Evolutionary conservation across 1,139 yeast species (phyloP).

Genomic region (Blastobotrys aristatus): DNA sequence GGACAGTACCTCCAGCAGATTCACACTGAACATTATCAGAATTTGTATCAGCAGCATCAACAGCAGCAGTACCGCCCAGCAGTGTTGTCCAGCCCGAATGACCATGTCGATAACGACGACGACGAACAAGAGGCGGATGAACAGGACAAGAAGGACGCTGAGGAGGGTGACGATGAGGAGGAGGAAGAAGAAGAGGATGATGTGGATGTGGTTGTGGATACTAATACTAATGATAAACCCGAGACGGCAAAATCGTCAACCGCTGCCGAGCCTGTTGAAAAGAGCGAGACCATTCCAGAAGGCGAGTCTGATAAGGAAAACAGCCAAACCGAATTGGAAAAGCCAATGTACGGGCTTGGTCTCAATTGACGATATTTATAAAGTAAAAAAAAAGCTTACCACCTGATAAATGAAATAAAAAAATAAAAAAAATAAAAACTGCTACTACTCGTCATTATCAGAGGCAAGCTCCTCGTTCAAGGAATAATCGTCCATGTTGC

Average conservation of each 20-base stretch:
- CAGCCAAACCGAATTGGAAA: background rate
- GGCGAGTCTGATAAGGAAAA: background rate
- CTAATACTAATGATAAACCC: background rate
- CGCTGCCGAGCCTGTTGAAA: background rate
- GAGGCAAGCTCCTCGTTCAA: conserved; percentile 9
- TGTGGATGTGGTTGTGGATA: conserved; percentile 1
- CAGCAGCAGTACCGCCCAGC: conserved; percentile 3
- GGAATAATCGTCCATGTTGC: conserved; percentile 2
- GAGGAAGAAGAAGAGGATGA: conserved; percentile 2
- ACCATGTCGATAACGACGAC: background rate
- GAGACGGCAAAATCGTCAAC: background rate
- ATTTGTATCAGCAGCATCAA: conserved; percentile 2
- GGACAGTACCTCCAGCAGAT: conserved; percentile 70
- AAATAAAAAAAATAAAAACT: background rate
- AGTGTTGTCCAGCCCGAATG: background rate
- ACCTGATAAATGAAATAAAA: background rate
- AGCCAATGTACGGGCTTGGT: conserved; percentile 12
- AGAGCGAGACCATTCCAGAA: background rate
- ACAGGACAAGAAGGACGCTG: conserved; percentile 3
- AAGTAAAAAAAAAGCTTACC: background rate
- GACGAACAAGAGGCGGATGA: conserved; percentile 2
- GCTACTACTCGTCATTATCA: background rate
- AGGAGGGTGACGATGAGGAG: background rate
- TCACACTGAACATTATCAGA: conserved; percentile 32
- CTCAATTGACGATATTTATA: background rate